phyloP scores from a whole-genome alignment of 2,329 filamentous ascomycete genomes.

The Ceratocystis alfenasii region DNA sequence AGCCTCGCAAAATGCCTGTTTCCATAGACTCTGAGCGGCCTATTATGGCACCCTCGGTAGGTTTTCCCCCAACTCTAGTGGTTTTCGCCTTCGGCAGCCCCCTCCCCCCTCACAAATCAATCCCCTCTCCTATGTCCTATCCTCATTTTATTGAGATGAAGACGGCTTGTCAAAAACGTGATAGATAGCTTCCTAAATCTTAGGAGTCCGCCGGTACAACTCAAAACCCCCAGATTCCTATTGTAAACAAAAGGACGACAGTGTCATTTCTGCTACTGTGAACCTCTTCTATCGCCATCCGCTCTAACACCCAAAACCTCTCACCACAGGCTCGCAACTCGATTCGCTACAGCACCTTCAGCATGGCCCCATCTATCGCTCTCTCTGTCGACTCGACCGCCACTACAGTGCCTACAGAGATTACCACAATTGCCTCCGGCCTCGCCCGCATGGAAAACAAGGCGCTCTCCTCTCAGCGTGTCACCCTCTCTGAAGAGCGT shows the following conservation, averaged over 20 bases:
- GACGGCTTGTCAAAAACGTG: too few relatives aligned
- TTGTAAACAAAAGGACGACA: neutral
- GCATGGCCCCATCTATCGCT: slow-evolving; percentile 43
- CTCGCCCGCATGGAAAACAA: slow-evolving; percentile 85
- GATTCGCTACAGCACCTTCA: slow-evolving; percentile 48
- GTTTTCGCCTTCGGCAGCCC: neutral
- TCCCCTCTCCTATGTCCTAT: neutral
- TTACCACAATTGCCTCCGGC: slow-evolving; percentile 60
- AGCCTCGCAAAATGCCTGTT: slow-evolving; percentile 37
- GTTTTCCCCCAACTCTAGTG: slow-evolving; percentile 28
- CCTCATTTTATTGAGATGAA: neutral
- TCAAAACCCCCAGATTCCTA: too few relatives aligned
- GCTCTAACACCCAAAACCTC: slow-evolving; percentile 11
- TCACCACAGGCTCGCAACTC: slow-evolving; percentile 39
- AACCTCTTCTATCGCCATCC: neutral
- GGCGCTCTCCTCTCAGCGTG: slow-evolving; percentile 69
- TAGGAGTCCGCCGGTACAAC: too few relatives aligned
- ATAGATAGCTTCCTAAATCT: too few relatives aligned
- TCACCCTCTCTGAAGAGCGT: slow-evolving; percentile 66
- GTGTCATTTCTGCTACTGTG: slow-evolving; percentile 15
- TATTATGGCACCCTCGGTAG: slow-evolving; percentile 52
- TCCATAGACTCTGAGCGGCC: slow-evolving; percentile 50
- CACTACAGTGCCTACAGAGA: slow-evolving; percentile 37
- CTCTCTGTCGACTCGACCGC: slow-evolving; percentile 40
- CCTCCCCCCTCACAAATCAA: slow-evolving; percentile 7